Evolutionary conservation across 768 basidiomycete species (phyloP), one percentile per base, ranked within the genome.

Genomic region (Tremella yokohamensis): DNA sequence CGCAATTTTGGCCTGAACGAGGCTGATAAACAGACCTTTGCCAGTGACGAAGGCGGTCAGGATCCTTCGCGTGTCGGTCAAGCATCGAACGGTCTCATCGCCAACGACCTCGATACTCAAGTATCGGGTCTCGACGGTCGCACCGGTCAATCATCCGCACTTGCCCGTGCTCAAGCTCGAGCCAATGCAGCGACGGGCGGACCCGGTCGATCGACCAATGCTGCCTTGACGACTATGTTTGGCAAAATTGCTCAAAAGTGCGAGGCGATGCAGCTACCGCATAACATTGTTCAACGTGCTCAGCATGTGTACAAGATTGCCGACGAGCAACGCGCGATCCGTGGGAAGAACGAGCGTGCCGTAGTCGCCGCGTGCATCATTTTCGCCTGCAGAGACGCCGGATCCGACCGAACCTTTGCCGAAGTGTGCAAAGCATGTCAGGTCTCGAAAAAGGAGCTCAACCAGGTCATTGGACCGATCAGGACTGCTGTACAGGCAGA

Each of bases 31-130:
- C 19, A 97, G 89, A 98, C 96, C 61, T 99, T 99, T 78, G 96
- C 96, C 65, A 96, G 98, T 75, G 94, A 97, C 70, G 96, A 99
- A 81, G 93, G 94, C 62, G 96, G 96, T 61, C 94, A 97, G 76
- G 96, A 99, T 76, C 96, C 96, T 62, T 98, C 96, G 65, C 96
- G 96, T 87, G 96, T 99, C 67, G 96, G 96, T 79, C 92, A 90
- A 54, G 91, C 92, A 44, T 84, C 87, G 18, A 91, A 97, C 77
- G 90, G 93, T 26, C 82, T 98, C 79, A 91, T 97, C 76, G 92
- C 91, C 39, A 93, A 96, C 71, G 89, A 94, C 76, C 83, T 98
- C 48, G 88, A 92, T 69, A 98, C 96, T 34, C 84, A 90, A 56
- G 97, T 98, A 76, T 89, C 89, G 65, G 96, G 94, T 78, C 85